Conservation (phyloP, 805 yeast species). For the Candida vaughaniae region DNA sequence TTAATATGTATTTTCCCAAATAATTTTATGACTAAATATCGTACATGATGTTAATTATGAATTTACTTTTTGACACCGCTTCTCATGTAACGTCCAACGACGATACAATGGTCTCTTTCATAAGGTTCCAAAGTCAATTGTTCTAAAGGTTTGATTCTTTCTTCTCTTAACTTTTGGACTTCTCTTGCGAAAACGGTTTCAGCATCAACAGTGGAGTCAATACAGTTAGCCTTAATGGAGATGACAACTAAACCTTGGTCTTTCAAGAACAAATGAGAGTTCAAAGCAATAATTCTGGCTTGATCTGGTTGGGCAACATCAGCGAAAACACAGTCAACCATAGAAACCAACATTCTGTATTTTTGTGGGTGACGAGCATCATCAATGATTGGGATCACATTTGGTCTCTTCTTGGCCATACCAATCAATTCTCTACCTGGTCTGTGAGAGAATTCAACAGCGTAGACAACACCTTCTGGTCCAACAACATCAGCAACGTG, state of each 20-base stretch:
- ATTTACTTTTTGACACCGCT: conserved; percentile 59
- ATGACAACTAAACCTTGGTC: conserved; percentile 98
- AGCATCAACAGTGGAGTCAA: conserved; percentile 98
- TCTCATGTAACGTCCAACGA: conserved; percentile 95
- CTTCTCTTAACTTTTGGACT: conserved; percentile 98
- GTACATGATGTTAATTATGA: neutral
- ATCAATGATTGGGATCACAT: conserved; percentile 97
- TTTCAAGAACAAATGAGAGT: conserved; percentile 96
- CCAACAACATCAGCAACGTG: conserved; percentile 99
- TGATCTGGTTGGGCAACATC: conserved; percentile 99
- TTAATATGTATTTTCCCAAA: conserved; percentile 22
- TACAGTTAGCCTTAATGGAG: conserved; percentile 99
- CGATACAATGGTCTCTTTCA: conserved; percentile 99
- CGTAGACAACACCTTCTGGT: conserved; percentile 98
- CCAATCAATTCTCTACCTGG: conserved; percentile 99
- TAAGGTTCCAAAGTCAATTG: conserved; percentile 99
- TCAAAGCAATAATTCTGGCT: conserved; percentile 98
- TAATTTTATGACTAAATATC: neutral
- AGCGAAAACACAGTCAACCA: conserved; percentile 98
- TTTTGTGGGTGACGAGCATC: conserved; percentile 99
- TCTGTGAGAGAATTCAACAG: conserved; percentile 99
- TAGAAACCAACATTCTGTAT: conserved; percentile 97
- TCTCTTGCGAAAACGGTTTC: conserved; percentile 99
- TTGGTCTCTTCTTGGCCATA: conserved; percentile 99
- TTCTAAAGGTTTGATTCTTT: conserved; percentile 96